phyloP scores from a whole-genome alignment of 2,329 filamentous ascomycete species.

The Aspergillus awamori region DNA sequence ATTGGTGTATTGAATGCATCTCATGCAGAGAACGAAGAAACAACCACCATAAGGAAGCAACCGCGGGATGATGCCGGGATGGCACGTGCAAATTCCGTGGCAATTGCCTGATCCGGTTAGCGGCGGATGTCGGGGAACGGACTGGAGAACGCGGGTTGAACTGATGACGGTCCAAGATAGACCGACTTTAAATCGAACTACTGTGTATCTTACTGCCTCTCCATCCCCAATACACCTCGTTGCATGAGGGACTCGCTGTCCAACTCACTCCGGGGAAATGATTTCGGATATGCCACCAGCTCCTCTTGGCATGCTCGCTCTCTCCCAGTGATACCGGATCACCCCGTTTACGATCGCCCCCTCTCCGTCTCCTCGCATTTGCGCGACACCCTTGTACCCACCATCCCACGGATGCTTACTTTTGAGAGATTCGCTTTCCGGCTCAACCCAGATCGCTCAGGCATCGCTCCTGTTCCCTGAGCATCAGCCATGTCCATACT shows the following conservation, averaged over 20 bases:
- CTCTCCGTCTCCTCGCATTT: not conserved
- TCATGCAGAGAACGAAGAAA: too few species aligned
- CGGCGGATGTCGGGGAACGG: not conserved
- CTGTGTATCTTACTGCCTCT: not conserved
- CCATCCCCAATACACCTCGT: not conserved
- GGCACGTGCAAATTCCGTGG: not conserved
- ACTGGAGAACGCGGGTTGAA: not conserved
- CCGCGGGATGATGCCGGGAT: not conserved
- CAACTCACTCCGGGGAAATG: not conserved
- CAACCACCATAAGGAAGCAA: not conserved
- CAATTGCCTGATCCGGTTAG: not conserved
- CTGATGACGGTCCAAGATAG: constrained; percentile 1
- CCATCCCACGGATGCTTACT: constrained; percentile 6
- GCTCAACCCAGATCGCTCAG: not conserved
- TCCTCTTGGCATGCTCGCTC: not conserved
- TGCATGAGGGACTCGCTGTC: constrained; percentile 6
- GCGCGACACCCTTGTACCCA: not conserved
- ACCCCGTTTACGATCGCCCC: not conserved
- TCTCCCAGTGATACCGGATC: not conserved
- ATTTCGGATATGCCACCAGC: not conserved
- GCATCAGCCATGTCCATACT: constrained; percentile 28
- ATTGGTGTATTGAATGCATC: too few species aligned
- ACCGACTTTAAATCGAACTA: not conserved
- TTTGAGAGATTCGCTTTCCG: constrained; percentile 1
- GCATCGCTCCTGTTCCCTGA: not conserved